Conservation (phyloP, 1,284 basidiomycete species). For the Kwoniella shivajii region DNA sequence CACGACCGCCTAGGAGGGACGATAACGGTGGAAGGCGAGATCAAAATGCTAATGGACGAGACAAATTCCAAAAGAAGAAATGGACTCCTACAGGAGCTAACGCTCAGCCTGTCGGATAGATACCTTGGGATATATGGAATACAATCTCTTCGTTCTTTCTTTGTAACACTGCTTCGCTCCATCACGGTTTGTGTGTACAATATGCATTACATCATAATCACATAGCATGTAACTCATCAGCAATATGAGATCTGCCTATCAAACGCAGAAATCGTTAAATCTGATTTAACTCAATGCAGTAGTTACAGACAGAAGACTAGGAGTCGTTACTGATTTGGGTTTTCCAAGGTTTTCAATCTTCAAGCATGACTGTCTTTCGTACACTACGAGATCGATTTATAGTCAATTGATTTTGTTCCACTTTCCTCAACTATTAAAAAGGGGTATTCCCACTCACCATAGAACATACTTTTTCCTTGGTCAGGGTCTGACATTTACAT, state of each 20-base stretch:
- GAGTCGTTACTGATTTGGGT: too few relatives aligned
- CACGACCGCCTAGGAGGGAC: neutral
- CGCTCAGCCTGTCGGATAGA: constrained; percentile 41
- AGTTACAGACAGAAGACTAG: too few relatives aligned
- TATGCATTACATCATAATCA: neutral
- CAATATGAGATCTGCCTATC: too few relatives aligned
- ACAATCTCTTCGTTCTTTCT: neutral
- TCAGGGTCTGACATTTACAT: constrained; percentile 28
- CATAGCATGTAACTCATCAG: too few relatives aligned
- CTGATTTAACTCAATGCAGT: too few relatives aligned
- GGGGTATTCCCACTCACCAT: constrained; percentile 25
- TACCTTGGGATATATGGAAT: too few relatives aligned
- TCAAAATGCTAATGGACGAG: constrained; percentile 17
- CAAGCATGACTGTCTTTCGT: constrained; percentile 17
- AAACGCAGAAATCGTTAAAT: too few relatives aligned
- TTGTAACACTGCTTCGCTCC: neutral
- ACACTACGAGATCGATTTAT: constrained; percentile 12
- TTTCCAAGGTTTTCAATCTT: neutral
- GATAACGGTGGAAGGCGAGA: neutral
- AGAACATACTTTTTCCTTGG: constrained; percentile 34
- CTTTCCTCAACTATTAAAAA: neutral
- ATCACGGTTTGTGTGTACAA: neutral
- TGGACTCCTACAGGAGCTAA: constrained; percentile 53
- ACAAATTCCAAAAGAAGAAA: constrained; percentile 30
- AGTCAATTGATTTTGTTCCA: too few relatives aligned